Evolutionary conservation across 306 rosid species (phyloP).

Genomic region (Quercus variabilis): DNA sequence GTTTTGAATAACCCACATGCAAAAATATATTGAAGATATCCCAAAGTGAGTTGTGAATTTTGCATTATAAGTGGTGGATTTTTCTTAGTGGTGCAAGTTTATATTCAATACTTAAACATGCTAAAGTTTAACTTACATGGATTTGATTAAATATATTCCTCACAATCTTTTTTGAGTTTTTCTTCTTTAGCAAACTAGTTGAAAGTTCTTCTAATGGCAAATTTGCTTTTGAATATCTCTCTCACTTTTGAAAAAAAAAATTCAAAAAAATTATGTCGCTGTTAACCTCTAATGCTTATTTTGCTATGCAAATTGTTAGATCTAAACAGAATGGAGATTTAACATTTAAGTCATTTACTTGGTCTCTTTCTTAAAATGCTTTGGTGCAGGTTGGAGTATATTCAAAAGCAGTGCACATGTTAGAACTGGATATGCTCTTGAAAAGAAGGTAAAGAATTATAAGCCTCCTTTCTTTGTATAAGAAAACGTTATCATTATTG

Average conservation of each 20-base stretch:
- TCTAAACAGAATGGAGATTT: not conserved
- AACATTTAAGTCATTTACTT: not conserved
- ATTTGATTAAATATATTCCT: not conserved
- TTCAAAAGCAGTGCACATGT: conserved; percentile 60
- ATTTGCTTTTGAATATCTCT: not conserved
- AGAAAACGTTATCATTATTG: conserved; percentile 7
- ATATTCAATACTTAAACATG: not conserved
- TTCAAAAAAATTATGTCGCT: not conserved
- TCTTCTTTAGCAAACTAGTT: not conserved
- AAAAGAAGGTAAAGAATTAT: conserved; percentile 59
- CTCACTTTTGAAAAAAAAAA: no score
- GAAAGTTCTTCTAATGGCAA: not conserved
- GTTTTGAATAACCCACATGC: not conserved
- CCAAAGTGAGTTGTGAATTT: not conserved
- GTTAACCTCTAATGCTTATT: not conserved
- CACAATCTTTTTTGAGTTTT: not conserved
- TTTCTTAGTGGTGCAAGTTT: not conserved
- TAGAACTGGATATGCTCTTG: conserved; percentile 69
- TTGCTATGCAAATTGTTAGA: not conserved
- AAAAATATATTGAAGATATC: not conserved
- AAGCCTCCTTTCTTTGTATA: conserved; percentile 3
- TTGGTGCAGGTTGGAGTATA: conserved; percentile 59
- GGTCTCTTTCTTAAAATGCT: not conserved
- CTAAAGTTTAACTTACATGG: not conserved
- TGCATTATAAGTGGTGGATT: not conserved